Percentiles rank a stretch among this genome's conserved stretches.
Evolutionary conservation across 371 early-diverging fungal genomes (phyloP).

Genomic region (Dichotomocladium elegans): DNA sequence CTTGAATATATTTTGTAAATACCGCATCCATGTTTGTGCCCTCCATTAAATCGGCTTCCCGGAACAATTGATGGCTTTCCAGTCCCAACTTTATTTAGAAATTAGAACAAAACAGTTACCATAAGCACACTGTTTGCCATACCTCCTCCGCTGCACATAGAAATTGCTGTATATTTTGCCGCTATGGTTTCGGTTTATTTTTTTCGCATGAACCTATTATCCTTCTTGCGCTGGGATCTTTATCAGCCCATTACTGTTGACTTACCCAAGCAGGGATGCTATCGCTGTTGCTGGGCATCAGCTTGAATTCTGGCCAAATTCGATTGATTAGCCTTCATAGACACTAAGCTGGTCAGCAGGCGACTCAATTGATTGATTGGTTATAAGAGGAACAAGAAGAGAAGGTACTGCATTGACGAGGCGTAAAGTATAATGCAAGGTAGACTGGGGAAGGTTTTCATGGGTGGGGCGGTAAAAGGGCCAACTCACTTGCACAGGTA

Average conservation of each 20-base stretch:
- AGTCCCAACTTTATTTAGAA: constrained; percentile 26
- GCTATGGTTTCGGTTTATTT: background rate
- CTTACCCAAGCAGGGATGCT: constrained; percentile 1
- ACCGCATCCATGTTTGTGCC: constrained; percentile 27
- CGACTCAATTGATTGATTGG: no score
- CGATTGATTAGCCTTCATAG: constrained; percentile 5
- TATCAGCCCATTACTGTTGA: no score
- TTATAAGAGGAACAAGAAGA: no score
- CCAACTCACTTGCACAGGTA: constrained; percentile 77
- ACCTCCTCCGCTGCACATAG: constrained; percentile 3
- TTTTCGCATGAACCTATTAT: background rate
- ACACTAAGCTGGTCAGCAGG: background rate
- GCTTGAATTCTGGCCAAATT: background rate
- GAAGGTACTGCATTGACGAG: no score
- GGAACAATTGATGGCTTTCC: constrained; percentile 20
- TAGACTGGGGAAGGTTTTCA: no score
- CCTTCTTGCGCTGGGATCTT: no score
- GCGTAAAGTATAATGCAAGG: no score
- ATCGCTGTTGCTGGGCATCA: background rate
- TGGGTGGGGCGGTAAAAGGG: no score
- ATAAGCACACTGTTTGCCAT: background rate
- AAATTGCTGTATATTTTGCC: constrained; percentile 2
- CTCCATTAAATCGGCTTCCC: constrained; percentile 23
- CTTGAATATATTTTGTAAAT: no score
- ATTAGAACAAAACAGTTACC: no score